A percentile compares a stretch with the other conserved stretches of the same genome.
phyloP scores from a whole-genome alignment of 1,284 basidiomycete genomes.

The Peniophora sp. region DNA sequence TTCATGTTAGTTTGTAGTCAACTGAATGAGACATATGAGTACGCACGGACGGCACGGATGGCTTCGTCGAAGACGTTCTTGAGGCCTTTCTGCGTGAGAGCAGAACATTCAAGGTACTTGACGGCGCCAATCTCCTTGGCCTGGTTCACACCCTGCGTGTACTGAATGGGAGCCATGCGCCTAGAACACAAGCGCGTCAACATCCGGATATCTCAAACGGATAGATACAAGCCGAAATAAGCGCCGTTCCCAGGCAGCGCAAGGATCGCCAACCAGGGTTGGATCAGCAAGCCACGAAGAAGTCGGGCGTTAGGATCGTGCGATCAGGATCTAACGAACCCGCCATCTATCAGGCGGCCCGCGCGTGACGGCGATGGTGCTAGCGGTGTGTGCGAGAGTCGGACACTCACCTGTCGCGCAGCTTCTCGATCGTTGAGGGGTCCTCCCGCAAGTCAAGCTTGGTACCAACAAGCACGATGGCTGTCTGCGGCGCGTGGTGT shows the following conservation, averaged over 20 bases:
- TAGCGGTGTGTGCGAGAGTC: too few relatives aligned
- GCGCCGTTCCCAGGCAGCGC: not conserved
- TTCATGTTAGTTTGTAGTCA: constrained; percentile 1
- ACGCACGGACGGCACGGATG: constrained; percentile 85
- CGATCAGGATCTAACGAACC: too few relatives aligned
- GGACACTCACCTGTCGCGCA: constrained; percentile 71
- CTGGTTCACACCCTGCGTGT: constrained; percentile 87
- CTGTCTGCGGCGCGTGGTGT: constrained; percentile 94
- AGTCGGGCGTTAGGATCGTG: not conserved
- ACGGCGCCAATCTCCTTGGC: constrained; percentile 91
- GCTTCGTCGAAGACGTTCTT: constrained; percentile 98
- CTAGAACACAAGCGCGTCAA: constrained; percentile 28
- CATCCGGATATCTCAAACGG: not conserved
- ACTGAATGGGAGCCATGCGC: constrained; percentile 91
- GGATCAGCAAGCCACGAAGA: not conserved
- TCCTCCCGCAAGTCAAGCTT: constrained; percentile 98
- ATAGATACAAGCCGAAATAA: not conserved
- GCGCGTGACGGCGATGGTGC: too few relatives aligned
- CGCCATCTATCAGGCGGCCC: too few relatives aligned
- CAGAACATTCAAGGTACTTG: constrained; percentile 96
- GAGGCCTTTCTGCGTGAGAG: constrained; percentile 94
- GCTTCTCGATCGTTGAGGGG: constrained; percentile 82
- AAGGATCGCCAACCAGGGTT: constrained; percentile 4
- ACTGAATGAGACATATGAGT: constrained; percentile 2
- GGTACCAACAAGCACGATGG: constrained; percentile 93